phyloP scores from a whole-genome alignment of 495 filamentous ascomycete species.

The Penicillium canescens region DNA sequence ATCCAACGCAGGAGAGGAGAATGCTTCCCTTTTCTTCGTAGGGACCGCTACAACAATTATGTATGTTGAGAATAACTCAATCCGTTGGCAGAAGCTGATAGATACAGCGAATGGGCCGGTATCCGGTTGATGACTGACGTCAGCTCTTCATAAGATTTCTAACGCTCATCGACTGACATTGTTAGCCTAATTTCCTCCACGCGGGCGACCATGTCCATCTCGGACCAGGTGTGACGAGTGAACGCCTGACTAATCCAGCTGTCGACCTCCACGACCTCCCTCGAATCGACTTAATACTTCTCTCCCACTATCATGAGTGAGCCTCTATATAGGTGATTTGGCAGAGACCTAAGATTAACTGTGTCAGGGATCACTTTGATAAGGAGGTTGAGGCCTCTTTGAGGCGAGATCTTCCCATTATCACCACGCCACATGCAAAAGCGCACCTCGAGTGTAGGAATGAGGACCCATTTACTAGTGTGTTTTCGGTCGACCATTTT shows the following conservation, averaged over 20 bases:
- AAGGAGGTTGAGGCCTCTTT: conserved; percentile 58
- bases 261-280: conserved; percentile 62
- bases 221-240: conserved; percentile 59
- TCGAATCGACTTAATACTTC: conserved; percentile 57
- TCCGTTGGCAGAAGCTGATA: conserved; percentile 8
- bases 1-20: conserved; percentile 32
- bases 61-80: no score
- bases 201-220: conserved; percentile 69
- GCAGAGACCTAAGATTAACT: neutral
- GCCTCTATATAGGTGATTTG: neutral
- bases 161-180: neutral
- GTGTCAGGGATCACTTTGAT: conserved; percentile 62
- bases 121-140: conserved; percentile 65
- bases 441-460: conserved; percentile 43
- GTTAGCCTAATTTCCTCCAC: conserved; percentile 66
- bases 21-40: conserved; percentile 56
- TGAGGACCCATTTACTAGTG: conserved; percentile 52
- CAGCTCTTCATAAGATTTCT: neutral
- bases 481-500: conserved; percentile 57
- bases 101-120: conserved; percentile 55
- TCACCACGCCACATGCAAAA: conserved; percentile 66
- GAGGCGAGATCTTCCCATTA: conserved; percentile 58
- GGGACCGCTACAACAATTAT: conserved; percentile 69
- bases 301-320: conserved; percentile 66
- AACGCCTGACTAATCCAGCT: conserved; percentile 57